Conservation (phyloP, 768 basidiomycete species). For the Pseudohyphozyma bogoriensis region DNA sequence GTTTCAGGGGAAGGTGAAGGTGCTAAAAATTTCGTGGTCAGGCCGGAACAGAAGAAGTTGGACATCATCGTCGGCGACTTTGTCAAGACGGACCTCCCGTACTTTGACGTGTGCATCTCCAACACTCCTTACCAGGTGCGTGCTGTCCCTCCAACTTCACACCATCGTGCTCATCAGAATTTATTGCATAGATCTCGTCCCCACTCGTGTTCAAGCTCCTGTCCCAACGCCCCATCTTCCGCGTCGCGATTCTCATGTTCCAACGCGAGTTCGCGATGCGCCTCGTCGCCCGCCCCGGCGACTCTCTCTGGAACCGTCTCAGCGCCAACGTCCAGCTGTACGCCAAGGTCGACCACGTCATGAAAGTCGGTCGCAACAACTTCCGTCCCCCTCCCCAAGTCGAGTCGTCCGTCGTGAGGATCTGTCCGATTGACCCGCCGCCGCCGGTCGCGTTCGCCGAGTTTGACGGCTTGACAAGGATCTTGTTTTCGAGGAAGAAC, state of each 20-base stretch:
- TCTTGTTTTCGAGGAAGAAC: slow-evolving; percentile 79
- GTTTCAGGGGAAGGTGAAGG: no score
- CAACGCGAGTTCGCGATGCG: slow-evolving; percentile 96
- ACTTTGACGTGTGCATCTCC: slow-evolving; percentile 98
- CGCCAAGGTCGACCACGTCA: slow-evolving; percentile 87
- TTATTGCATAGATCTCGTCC: slow-evolving; percentile 61
- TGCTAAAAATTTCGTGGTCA: slow-evolving; percentile 35
- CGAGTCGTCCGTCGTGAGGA: slow-evolving; percentile 80
- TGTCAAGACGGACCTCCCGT: slow-evolving; percentile 93
- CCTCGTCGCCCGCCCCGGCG: slow-evolving; percentile 72
- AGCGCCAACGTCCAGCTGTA: slow-evolving; percentile 97
- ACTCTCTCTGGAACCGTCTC: slow-evolving; percentile 81
- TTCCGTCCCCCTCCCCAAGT: slow-evolving; percentile 93
- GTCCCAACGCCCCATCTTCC: slow-evolving; percentile 87
- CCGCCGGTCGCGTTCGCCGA: slow-evolving; percentile 94
- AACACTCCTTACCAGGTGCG: slow-evolving; percentile 92
- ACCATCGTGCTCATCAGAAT: not conserved
- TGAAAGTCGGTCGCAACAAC: slow-evolving; percentile 94
- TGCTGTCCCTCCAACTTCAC: not conserved
- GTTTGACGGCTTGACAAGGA: slow-evolving; percentile 87
- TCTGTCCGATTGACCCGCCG: slow-evolving; percentile 86
- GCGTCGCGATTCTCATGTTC: slow-evolving; percentile 97
- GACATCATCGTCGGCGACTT: slow-evolving; percentile 96
- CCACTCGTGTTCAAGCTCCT: slow-evolving; percentile 93
- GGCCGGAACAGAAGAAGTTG: slow-evolving; percentile 88